Base-by-base conservation (phyloP, 169 alveolate species). In the Neospora caninum region DNA sequence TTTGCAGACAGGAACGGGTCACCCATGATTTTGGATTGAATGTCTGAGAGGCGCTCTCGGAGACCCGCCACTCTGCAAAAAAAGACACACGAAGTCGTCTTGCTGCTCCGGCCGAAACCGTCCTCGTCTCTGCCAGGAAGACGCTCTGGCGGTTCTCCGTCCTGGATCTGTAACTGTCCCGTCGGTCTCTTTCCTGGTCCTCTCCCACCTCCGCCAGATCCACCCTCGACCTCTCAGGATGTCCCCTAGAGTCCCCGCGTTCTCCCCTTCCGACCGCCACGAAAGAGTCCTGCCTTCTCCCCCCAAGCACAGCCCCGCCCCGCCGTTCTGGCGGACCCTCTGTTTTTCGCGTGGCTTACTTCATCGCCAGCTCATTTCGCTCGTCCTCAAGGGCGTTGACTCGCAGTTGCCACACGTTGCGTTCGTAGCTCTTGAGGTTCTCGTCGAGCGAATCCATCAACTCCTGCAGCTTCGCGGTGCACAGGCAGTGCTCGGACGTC, bases 301-400 rank as follows among this genome's bases (percentile, higher is more conserved):
- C 20, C 31, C 73, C 31, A 9, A 9, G 4, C 31, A 6, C 31
- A 9, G 7, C 73, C n/a, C 73, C 73, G 4, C 73, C 73, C 16
- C 1, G 86, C 45, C 22, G 86, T n/a, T 18, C 42, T 18, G 10
- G 43, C 10, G 45, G 9, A 0, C 86, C 86, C 86, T 10, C 45
- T 69, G 82, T 13, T 34, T 43, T 80, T 54, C 39, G 36, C n/a
- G n/a, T n/a, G n/a, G 34, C 95, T 86, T 67, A 93, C 95, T 88
- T 93, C 80, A 86, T 49, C 73, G 80, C 38, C 43, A 93, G 95
- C 27, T 83, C 91, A 41, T 86, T 91, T 42, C 95, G 80, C 38
- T 93, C 95, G 54, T 93, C 95, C 93, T 93, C 95, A 43, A 93
- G 91, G n/a, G 87, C 93, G 38, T 93, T 93, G 70, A 93, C 92